Conservation (phyloP, 78 protist species). For the Pigoraptor vietnamica region DNA sequence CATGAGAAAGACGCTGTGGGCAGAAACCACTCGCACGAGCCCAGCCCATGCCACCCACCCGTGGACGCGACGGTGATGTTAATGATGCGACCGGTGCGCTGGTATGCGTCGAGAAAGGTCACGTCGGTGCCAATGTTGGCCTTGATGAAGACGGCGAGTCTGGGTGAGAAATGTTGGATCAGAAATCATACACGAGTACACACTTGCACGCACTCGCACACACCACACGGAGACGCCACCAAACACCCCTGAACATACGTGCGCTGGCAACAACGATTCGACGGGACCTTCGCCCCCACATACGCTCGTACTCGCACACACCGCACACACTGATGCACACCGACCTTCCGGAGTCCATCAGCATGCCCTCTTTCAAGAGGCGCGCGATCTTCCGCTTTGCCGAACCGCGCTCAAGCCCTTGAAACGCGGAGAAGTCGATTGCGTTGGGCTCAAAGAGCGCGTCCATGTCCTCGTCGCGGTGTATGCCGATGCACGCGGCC, state of each 20-base stretch:
- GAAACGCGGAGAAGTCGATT: not conserved
- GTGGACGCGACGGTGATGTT: slow-evolving; percentile 55
- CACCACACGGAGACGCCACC: too few relatives aligned
- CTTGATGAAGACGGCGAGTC: too few relatives aligned
- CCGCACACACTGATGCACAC: too few relatives aligned
- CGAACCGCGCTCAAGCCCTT: not conserved
- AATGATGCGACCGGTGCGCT: slow-evolving; percentile 60
- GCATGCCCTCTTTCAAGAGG: slow-evolving; percentile 18
- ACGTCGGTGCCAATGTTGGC: not conserved
- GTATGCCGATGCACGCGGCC: slow-evolving; percentile 14
- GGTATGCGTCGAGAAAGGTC: too few relatives aligned
- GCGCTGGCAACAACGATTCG: too few relatives aligned
- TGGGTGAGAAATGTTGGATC: not conserved
- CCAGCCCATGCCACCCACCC: too few relatives aligned
- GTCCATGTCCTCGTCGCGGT: slow-evolving; percentile 39
- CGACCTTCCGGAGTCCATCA: slow-evolving; percentile 66
- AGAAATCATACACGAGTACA: not conserved
- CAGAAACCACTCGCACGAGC: too few relatives aligned
- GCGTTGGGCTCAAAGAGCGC: slow-evolving; percentile 2
- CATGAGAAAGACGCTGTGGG: too few relatives aligned
- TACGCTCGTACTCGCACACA: too few relatives aligned
- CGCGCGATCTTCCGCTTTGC: slow-evolving; percentile 23
- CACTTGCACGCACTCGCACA: too few relatives aligned
- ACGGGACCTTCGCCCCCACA: too few relatives aligned
- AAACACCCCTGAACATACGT: too few relatives aligned